Percentiles rank a stretch among this genome's conserved stretches.
phyloP scores from a whole-genome alignment of 257 asterid genomes.

The Euphrasia confusa region DNA sequence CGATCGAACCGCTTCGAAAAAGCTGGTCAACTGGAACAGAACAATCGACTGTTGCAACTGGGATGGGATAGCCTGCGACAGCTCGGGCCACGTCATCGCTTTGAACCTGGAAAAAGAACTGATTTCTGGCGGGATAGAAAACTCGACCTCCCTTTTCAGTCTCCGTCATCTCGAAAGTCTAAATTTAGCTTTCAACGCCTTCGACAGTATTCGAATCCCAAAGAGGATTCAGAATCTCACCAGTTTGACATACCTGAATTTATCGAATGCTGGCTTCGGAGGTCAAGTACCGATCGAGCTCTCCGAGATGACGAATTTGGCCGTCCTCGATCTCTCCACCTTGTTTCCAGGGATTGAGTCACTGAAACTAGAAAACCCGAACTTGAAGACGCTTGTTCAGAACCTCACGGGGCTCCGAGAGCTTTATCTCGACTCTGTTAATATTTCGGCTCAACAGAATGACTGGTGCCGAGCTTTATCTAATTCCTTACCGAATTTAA shows the following conservation, averaged over 20 bases:
- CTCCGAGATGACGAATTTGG: constrained; percentile 31
- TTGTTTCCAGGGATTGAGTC: constrained; percentile 3
- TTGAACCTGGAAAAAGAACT: constrained; percentile 38
- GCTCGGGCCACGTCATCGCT: constrained; percentile 37
- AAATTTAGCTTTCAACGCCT: constrained; percentile 45
- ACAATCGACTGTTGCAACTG: constrained; percentile 50
- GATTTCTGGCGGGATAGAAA: constrained; percentile 34
- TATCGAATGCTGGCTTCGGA: constrained; percentile 49
- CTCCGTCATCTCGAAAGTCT: constrained; percentile 37
- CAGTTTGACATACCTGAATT: constrained; percentile 38
- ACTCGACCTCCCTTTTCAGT: constrained; percentile 36
- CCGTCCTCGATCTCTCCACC: constrained; percentile 43
- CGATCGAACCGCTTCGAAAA: constrained; percentile 22
- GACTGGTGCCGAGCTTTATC: constrained; percentile 41
- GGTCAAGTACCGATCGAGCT: constrained; percentile 48
- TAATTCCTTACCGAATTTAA: constrained; percentile 35
- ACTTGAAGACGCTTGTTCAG: constrained; percentile 35
- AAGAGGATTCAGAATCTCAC: constrained; percentile 32
- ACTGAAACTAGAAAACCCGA: constrained; percentile 45
- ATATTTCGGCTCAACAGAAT: constrained; percentile 32
- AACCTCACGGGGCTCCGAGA: constrained; percentile 35
- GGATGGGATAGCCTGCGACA: constrained; percentile 51
- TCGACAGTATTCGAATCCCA: constrained; percentile 34
- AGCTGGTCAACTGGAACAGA: constrained; percentile 39
- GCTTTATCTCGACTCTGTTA: constrained; percentile 48